Conservation (phyloP, 1,139 yeast species). For the Taiozyma sp. region DNA sequence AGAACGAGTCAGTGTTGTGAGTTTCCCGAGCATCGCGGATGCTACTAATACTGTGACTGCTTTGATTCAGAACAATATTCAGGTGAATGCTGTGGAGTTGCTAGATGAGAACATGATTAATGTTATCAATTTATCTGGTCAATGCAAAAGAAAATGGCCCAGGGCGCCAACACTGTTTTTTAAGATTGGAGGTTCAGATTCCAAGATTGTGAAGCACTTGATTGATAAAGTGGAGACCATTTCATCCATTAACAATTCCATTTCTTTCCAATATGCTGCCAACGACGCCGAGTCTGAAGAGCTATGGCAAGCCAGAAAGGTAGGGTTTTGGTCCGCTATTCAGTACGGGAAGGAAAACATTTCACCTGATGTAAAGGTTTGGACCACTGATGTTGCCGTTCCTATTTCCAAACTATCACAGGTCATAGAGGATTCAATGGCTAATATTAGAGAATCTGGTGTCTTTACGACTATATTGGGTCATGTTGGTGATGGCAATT, state of each 20-base stretch:
- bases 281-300: slow-evolving; percentile 54
- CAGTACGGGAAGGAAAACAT: slow-evolving; percentile 38
- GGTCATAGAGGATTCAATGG: slow-evolving; percentile 53
- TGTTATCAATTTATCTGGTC: slow-evolving; percentile 40
- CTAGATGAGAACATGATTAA: slow-evolving; percentile 54
- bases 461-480: slow-evolving; percentile 66
- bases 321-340: slow-evolving; percentile 53
- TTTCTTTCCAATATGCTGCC: slow-evolving; percentile 20
- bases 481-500: slow-evolving; percentile 74
- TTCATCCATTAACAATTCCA: slow-evolving; percentile 8
- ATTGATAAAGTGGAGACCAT: slow-evolving; percentile 9
- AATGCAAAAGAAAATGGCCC: slow-evolving; percentile 36
- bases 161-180: slow-evolving; percentile 59
- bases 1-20: slow-evolving; percentile 61
- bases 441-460: slow-evolving; percentile 62
- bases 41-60: slow-evolving; percentile 58
- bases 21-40: slow-evolving; percentile 48
- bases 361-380: slow-evolving; percentile 61
- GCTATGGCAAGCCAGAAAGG: slow-evolving; percentile 84
- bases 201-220: slow-evolving; percentile 36
- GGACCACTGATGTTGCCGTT: slow-evolving; percentile 89
- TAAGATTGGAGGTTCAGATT: slow-evolving; percentile 55
- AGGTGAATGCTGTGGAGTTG: slow-evolving; percentile 61
- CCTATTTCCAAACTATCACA: slow-evolving; percentile 68
- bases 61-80: slow-evolving; percentile 48